Conservation (phyloP, 1,139 yeast species). For the Meyerozyma carpophila region DNA sequence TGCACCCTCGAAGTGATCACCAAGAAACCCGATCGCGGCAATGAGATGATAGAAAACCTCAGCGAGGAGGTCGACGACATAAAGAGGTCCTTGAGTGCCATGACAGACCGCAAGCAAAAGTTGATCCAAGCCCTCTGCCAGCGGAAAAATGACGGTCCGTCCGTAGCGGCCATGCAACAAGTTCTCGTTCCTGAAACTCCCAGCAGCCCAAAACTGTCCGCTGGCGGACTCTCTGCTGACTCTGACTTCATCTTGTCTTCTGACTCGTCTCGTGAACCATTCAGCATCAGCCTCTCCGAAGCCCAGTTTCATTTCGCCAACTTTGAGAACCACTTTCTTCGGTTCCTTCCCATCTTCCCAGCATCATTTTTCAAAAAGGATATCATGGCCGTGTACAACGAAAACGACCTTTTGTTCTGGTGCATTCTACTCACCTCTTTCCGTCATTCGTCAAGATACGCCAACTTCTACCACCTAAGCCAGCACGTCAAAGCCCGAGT, state of each 20-base stretch:
- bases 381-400: constrained; percentile 17
- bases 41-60: constrained; percentile 28
- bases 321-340: constrained; percentile 29
- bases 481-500: constrained; percentile 36
- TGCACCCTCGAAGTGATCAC: constrained; percentile 40
- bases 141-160: constrained; percentile 3
- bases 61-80: constrained; percentile 25
- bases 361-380: constrained; percentile 27
- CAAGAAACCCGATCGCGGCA: constrained; percentile 21
- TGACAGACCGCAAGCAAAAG: constrained; percentile 20
- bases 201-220: constrained; percentile 6
- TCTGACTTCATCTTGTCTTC: constrained; percentile 14
- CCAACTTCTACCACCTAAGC: constrained; percentile 20
- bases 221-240: constrained; percentile 8
- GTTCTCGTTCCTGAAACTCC: constrained; percentile 1
- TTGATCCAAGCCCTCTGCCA: constrained; percentile 22
- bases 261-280: constrained; percentile 12
- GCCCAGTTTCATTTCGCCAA: constrained; percentile 25
- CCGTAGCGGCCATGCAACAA: constrained; percentile 4
- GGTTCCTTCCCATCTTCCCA: constrained; percentile 38
- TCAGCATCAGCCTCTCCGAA: constrained; percentile 23
- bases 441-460: constrained; percentile 14
- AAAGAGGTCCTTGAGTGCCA: constrained; percentile 20
- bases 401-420: constrained; percentile 40
- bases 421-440: constrained; percentile 32